A percentile compares a stretch with the other conserved stretches of the same genome.
These are phyloP conservation scores for Fusarium concolor DNA, from an alignment of 2,329 filamentous ascomycete genomes.

Conservation along the genomic window DNA sequence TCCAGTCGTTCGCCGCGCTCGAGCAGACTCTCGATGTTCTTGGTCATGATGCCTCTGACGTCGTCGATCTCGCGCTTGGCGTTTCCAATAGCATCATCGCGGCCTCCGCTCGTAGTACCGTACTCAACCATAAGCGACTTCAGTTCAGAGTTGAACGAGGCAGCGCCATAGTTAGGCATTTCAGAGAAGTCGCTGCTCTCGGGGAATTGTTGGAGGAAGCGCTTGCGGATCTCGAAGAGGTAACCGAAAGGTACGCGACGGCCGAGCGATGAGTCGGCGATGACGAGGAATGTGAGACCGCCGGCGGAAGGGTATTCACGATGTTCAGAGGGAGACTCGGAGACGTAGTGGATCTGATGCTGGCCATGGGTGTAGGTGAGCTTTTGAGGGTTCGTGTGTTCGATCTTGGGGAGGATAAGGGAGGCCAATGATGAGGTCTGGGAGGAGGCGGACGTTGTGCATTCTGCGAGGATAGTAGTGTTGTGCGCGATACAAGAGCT, in stretches of 20 bases:
- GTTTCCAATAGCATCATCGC: constrained; percentile 84
- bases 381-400: constrained; percentile 82
- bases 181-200: constrained; percentile 76
- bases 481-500: constrained; percentile 96
- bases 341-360: constrained; percentile 95
- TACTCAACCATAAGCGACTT: constrained; percentile 84
- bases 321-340: constrained; percentile 80
- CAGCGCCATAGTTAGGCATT: constrained; percentile 90
- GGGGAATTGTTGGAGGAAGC: constrained; percentile 80
- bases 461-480: constrained; percentile 92
- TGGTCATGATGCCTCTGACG: constrained; percentile 91
- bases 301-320: constrained; percentile 71
- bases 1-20: constrained; percentile 95
- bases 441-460: constrained; percentile 85
- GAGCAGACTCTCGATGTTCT: constrained; percentile 90
- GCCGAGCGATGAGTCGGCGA: constrained; percentile 83
- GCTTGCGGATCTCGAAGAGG: constrained; percentile 88
- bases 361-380: constrained; percentile 93
- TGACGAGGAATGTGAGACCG: constrained; percentile 90
- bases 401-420: constrained; percentile 94
- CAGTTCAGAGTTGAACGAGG: constrained; percentile 84
- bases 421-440: constrained; percentile 89
- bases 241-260: constrained; percentile 93
- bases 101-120: constrained; percentile 79
- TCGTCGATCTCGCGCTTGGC: constrained; percentile 93